These are phyloP conservation scores for Massariosphaeria phaeospora DNA, from an alignment of 495 filamentous ascomycete species.

Conservation along the genomic window DNA sequence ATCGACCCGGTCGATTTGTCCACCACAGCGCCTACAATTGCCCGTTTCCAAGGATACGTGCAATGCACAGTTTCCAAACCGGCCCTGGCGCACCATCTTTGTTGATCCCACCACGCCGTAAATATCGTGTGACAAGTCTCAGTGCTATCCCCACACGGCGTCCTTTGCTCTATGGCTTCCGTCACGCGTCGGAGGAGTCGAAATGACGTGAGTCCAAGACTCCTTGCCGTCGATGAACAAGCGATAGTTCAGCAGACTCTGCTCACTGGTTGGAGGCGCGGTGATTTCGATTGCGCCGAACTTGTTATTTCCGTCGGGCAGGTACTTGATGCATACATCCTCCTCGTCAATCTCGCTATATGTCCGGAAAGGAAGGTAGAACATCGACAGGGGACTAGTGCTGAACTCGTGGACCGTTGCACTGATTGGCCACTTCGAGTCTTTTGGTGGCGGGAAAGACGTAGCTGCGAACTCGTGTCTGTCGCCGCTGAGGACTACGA, in stretches of 20 bases:
- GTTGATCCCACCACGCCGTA: no score
- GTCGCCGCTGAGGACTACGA: slow-evolving; percentile 84
- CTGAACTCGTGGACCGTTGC: slow-evolving; percentile 80
- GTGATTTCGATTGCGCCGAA: slow-evolving; percentile 85
- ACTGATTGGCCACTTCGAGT: slow-evolving; percentile 50
- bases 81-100: no score
- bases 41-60: no score
- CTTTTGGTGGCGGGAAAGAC: slow-evolving; percentile 67
- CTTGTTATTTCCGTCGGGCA: slow-evolving; percentile 82
- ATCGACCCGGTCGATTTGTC: no score
- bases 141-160: slow-evolving; percentile 43
- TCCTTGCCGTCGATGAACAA: slow-evolving; percentile 75
- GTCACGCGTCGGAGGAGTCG: slow-evolving; percentile 34
- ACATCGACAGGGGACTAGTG: slow-evolving; percentile 84
- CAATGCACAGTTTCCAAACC: no score
- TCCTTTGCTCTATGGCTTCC: slow-evolving; percentile 37
- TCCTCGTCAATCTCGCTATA: slow-evolving; percentile 73
- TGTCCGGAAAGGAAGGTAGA: slow-evolving; percentile 80
- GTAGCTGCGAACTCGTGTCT: slow-evolving; percentile 94
- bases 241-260: slow-evolving; percentile 67
- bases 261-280: slow-evolving; percentile 41
- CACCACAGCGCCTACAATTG: no score
- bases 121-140: no score
- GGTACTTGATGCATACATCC: slow-evolving; percentile 72
- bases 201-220: slow-evolving; percentile 56